phyloP scores from a whole-genome alignment of 495 filamentous ascomycete genomes.

The Xylaria cubensis region DNA sequence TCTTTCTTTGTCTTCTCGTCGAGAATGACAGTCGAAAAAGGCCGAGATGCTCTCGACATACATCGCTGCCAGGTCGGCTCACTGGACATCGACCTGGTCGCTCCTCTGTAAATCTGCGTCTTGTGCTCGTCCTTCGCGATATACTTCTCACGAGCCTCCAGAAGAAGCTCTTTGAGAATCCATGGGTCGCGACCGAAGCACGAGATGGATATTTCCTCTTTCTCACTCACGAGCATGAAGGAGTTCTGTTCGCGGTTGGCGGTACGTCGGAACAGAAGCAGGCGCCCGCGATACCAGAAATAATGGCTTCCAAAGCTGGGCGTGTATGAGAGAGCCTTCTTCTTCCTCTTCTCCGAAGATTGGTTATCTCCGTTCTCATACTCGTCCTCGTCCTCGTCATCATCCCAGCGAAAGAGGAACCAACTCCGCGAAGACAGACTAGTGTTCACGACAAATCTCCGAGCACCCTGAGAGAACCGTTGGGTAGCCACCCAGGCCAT shows the following conservation, averaged over 20 bases:
- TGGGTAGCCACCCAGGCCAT: conserved; percentile 75
- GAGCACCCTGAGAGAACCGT: conserved; percentile 60
- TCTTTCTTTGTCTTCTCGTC: conserved; percentile 75
- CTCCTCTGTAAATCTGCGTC: conserved; percentile 71
- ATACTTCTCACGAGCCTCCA: conserved; percentile 66
- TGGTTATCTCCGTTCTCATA: conserved; percentile 54
- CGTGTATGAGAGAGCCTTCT: conserved; percentile 68
- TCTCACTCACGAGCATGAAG: conserved; percentile 45
- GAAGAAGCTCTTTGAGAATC: conserved; percentile 69
- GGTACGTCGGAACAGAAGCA: conserved; percentile 62
- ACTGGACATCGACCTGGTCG: conserved; percentile 41
- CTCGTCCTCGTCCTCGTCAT: conserved; percentile 55
- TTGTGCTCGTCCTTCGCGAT: conserved; percentile 65
- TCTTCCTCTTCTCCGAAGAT: conserved; percentile 49
- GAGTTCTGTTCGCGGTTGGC: conserved; percentile 41
- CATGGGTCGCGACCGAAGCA: conserved; percentile 71
- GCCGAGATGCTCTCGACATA: conserved; percentile 68
- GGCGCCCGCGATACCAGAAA: conserved; percentile 66
- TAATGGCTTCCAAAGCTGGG: conserved; percentile 69
- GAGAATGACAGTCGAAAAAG: conserved; percentile 86
- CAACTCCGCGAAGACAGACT: conserved; percentile 58
- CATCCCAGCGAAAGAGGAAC: conserved; percentile 52
- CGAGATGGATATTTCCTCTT: conserved; percentile 67
- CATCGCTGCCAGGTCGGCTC: conserved; percentile 59
- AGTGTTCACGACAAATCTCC: conserved; percentile 67